Evolutionary conservation across 371 early-diverging fungal genomes (phyloP), one percentile per base, ranked within the genome.

Genomic region (Lichtheimia corymbifera): DNA sequence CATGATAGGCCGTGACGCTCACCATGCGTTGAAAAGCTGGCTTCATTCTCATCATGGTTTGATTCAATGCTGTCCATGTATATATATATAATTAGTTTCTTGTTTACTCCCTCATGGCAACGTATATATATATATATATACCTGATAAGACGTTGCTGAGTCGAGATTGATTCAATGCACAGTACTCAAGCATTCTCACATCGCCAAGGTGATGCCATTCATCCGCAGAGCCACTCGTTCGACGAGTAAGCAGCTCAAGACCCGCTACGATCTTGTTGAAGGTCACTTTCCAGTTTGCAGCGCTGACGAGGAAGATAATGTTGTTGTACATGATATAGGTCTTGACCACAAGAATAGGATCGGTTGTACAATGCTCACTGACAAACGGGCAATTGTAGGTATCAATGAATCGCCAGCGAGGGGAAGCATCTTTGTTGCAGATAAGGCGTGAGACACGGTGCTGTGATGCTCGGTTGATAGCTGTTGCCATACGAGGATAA

Each of bases 261-360:
- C 83, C 63, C 14, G 70, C 70, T 58, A 84, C 88, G 30, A 92
- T 83, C 50, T 85, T 80, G 0, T 75, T 64, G 67, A 89, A 91
- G 11, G 91, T 83, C 12, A 88, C 76, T 41, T 71, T 47, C 93
- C 93, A 93, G 63, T 92, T 93, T 40, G 87, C 83, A 5, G 90
- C 91, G 53, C 89, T 87, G 17, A 91, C 77, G 64, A 85, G 91
- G 53, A 88, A 86, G 12, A 91, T 68, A 24, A 92, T 77, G 15
- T 84, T 70, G 47, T 89, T 85, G 0, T 91, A 90, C 6, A 83
- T 69, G 41, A 77, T 75, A 60, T 81, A 84, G 42, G 83, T 82
- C 44, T 82, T 82, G 25, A 64, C 77, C 4, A 83, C 52, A 5
- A 76, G 54, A 13, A 54, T 15, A 17, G 41, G 30, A 2, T 54